phyloP scores from a whole-genome alignment of 1,284 basidiomycete genomes.

The Ustilago shanxiensis region DNA sequence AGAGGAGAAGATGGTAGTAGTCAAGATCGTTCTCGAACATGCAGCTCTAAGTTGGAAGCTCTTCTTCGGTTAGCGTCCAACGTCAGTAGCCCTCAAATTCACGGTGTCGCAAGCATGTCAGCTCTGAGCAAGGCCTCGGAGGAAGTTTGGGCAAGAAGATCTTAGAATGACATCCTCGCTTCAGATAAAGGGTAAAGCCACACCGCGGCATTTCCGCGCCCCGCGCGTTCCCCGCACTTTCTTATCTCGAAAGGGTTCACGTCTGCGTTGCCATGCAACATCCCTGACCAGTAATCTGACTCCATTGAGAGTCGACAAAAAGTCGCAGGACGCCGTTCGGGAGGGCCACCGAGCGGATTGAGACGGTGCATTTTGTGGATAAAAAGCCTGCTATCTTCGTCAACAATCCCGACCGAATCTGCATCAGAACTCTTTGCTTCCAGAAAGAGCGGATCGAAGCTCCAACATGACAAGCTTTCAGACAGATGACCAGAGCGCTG shows the following conservation, averaged over 20 bases:
- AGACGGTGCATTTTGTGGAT: neutral
- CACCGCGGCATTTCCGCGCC: slow-evolving; percentile 21
- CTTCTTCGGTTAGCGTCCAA: neutral
- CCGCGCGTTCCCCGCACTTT: slow-evolving; percentile 4
- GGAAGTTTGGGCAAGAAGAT: neutral
- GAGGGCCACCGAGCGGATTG: neutral
- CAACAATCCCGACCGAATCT: neutral
- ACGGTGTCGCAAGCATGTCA: no score
- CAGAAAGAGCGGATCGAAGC: neutral
- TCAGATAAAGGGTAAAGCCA: neutral
- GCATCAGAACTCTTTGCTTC: neutral
- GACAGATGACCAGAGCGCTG: slow-evolving; percentile 27
- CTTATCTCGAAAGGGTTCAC: slow-evolving; percentile 21
- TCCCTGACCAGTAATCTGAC: no score
- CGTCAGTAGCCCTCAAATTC: no score
- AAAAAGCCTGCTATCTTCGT: neutral
- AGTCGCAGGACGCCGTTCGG: neutral
- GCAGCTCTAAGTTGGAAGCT: neutral
- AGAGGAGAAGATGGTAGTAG: slow-evolving; percentile 3
- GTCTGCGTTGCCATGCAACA: no score
- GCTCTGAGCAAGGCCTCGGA: neutral
- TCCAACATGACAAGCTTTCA: slow-evolving; percentile 13
- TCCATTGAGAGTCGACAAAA: no score
- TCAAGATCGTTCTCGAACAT: neutral
- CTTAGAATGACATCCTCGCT: neutral